Percentiles rank a stretch among this genome's conserved stretches.
Evolutionary conservation across 2,329 filamentous ascomycete species (phyloP).

Genomic region (Paecilomyces formosus): DNA sequence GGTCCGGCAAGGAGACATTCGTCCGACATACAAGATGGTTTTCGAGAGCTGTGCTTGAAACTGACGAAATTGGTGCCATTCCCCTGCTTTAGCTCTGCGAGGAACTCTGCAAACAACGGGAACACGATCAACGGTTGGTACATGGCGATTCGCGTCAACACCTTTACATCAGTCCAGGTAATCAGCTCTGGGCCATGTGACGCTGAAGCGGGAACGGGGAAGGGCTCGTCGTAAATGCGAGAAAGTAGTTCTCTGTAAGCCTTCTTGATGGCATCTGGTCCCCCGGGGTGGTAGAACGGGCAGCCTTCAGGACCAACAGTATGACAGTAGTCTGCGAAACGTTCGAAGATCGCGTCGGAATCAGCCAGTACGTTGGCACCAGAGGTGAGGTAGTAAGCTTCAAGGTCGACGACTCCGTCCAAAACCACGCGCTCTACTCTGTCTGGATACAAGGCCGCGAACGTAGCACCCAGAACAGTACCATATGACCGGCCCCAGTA

Average conservation of each 20-base stretch:
- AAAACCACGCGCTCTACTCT: slow-evolving; percentile 23
- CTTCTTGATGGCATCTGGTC: slow-evolving; percentile 18
- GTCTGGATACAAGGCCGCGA: slow-evolving; percentile 39
- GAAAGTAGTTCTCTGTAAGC: slow-evolving; percentile 17
- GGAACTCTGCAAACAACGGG: slow-evolving; percentile 16
- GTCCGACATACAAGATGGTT: slow-evolving; percentile 17
- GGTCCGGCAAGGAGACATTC: slow-evolving; percentile 22
- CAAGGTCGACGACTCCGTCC: slow-evolving; percentile 30
- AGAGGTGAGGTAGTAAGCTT: slow-evolving; percentile 23
- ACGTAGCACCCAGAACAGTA: slow-evolving; percentile 39
- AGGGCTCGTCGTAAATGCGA: slow-evolving; percentile 15
- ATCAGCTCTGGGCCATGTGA: slow-evolving; percentile 26
- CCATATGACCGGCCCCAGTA: slow-evolving; percentile 42
- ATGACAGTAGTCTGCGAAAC: slow-evolving; percentile 25
- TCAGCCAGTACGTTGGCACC: slow-evolving; percentile 21
- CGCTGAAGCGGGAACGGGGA: slow-evolving; percentile 21
- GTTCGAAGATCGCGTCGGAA: slow-evolving; percentile 28
- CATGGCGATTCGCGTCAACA: slow-evolving; percentile 19
- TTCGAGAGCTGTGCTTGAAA: slow-evolving; percentile 20
- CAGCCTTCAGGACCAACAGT: slow-evolving; percentile 18
- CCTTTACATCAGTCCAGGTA: slow-evolving; percentile 28
- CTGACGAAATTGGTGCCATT: slow-evolving; percentile 21
- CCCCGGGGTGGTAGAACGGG: slow-evolving; percentile 21
- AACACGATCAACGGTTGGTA: slow-evolving; percentile 26
- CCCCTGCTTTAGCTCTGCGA: slow-evolving; percentile 16